Evolutionary conservation across 192 early-diverging fungal genomes (phyloP), one percentile per base, ranked within the genome.

Genomic region (Umbelopsis sp.): DNA sequence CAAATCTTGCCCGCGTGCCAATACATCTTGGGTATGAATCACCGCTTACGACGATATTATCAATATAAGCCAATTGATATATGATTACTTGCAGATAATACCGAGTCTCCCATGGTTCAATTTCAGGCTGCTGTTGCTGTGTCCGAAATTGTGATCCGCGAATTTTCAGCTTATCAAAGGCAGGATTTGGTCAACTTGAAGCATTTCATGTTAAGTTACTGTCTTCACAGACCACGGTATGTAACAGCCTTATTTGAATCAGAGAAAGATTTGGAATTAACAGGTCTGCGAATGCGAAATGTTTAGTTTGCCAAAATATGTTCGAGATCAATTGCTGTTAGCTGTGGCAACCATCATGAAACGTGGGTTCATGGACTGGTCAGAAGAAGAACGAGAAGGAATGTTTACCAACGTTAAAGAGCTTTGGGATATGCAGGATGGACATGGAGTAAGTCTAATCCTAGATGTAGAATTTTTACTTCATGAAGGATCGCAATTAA

Each of bases 311-410:
- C 70, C 73, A 21, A 80, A 81, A 10, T 90, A 84, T 69, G 86
- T 87, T 7, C 78, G 80, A 30, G 84, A 86, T 55, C 80, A 85
- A 64, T 66, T 89, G 9, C 75, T 90, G 16, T 75, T 84, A 50
- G 80, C 87, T 7, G 80, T 89, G 27, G 78, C 91, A 41, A 80
- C 90, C 6, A 85, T 90, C 64, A 86, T 84, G 12, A 92, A 92
- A 68, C 80, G 89, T 35, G 84, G 88, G 21, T 87, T 85, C 69
- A 76, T 89, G 41, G 89, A 91, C 51, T 79, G 78, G 37, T 67
- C 86, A n/a, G 74, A 74, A 37, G 48, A 78, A 37, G 86, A 89
- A 27, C 77, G 81, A 35, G 80, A 84, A 68, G 77, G 81, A n/a
- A 83, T 89, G 35, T 80, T 90, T 45, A 70, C 67, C n/a, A 75